Conservation (phyloP, 2,329 filamentous ascomycete genomes). For the Trichoderma atrobrunneum region DNA sequence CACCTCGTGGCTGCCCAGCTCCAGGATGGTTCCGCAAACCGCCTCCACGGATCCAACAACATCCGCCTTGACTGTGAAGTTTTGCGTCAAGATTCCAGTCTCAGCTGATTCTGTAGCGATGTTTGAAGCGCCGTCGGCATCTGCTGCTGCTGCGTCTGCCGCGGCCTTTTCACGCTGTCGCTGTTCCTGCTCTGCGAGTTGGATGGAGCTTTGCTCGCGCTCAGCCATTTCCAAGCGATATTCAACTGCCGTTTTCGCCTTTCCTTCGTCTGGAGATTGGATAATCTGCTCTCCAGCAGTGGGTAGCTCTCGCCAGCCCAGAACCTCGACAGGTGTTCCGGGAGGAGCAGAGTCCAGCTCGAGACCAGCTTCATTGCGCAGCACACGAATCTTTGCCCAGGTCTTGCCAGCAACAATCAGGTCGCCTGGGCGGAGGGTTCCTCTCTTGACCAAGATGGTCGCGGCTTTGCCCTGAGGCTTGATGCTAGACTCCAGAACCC, state of each 20-base stretch:
- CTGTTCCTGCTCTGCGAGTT: slow-evolving; percentile 72
- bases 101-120: slow-evolving; percentile 34
- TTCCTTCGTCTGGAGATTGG: slow-evolving; percentile 74
- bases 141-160: slow-evolving; percentile 36
- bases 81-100: slow-evolving; percentile 55
- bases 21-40: slow-evolving; percentile 70
- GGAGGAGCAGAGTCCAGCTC: slow-evolving; percentile 72
- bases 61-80: slow-evolving; percentile 88
- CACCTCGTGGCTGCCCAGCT: slow-evolving; percentile 83
- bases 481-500: slow-evolving; percentile 88
- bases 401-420: slow-evolving; percentile 83
- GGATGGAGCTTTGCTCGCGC: slow-evolving; percentile 69
- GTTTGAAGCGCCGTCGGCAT: slow-evolving; percentile 35
- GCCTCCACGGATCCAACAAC: slow-evolving; percentile 94
- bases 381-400: slow-evolving; percentile 79
- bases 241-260: slow-evolving; percentile 72
- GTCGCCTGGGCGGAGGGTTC: slow-evolving; percentile 78
- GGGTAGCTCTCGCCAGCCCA: slow-evolving; percentile 87
- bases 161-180: slow-evolving; percentile 56
- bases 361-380: slow-evolving; percentile 81
- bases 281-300: slow-evolving; percentile 83
- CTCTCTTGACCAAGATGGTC: slow-evolving; percentile 83
- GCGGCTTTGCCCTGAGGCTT: slow-evolving; percentile 82
- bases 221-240: slow-evolving; percentile 72
- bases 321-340: slow-evolving; percentile 85